Evolutionary conservation across 1,139 yeast species (phyloP), one percentile per base, ranked within the genome.

Genomic region (Suhomyces bolitotheri): DNA sequence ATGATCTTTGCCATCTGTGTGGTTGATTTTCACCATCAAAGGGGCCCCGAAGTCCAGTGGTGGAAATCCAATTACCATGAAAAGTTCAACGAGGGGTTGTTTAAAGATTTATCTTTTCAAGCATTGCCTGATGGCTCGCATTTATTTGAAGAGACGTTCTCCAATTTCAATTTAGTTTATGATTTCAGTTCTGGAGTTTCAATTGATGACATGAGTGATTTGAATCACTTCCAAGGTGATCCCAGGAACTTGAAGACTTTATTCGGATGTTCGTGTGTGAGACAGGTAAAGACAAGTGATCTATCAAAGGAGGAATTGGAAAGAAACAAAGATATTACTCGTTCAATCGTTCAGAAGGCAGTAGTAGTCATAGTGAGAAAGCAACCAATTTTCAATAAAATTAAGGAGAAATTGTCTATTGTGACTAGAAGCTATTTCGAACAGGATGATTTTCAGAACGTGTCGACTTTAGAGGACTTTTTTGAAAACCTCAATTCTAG

Each of bases 61-160:
- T 87, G 96, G 89, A 72, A 80, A 32, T 89, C 95, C 13, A 77
- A 82, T 39, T 78, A 80, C 34, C 62, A 62, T 28, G 57, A 60
- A 1, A 56, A 56, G 5, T 58, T 66, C 38, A 48, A 61, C 12
- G 58, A 74, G 0, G 55, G 62, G 7, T 62, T 84, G 15, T 92
- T 96, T 88, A 88, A 92, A n/a, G 81, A 84, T 51, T 63, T 92
- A 29, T 94, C 97, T 3, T 92, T 92, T 54, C 97, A 90, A 55
- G 95, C 97, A 3, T 66, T 92, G 22, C 98, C 98, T 0, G 98
- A 92, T 59, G 98, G 98, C 2, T 83, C 95, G 2, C 98, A 92
- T 58, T 78, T 60, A 33, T 92, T 82, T 53, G 95, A 89, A 56
- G 97, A 92, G 57, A 90, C 96, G 3, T 89, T 89, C 54, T 84